phyloP scores from a whole-genome alignment of 164 flowering plant species.

The Piper longum region DNA sequence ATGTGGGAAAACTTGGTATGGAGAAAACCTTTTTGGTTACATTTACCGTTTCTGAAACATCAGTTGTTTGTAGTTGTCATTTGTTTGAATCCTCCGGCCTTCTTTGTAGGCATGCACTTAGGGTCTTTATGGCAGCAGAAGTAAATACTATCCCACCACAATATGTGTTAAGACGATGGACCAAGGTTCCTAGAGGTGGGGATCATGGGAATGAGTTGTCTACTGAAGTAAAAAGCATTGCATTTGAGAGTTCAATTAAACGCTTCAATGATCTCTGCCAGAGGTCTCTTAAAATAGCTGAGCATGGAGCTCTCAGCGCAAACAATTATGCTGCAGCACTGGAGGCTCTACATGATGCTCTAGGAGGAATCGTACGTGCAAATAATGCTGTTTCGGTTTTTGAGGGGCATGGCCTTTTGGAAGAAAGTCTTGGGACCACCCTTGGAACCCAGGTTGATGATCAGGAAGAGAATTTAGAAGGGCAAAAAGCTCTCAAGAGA shows the following conservation, averaged over 20 bases:
- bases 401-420: background rate
- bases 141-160: conserved; percentile 10
- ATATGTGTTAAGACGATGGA: conserved; percentile 35
- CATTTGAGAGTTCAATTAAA: conserved; percentile 16
- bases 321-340: conserved; percentile 32
- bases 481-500: conserved; percentile 2
- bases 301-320: conserved; percentile 35
- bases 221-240: conserved; percentile 11
- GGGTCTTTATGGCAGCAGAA: conserved; percentile 1
- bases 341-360: conserved; percentile 17
- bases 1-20: conserved; percentile 8
- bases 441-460: background rate
- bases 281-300: conserved; percentile 35
- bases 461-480: background rate
- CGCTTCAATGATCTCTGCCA: conserved; percentile 33
- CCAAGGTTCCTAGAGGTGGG: conserved; percentile 33
- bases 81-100: conserved; percentile 8
- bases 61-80: conserved; percentile 4
- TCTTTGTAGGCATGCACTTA: conserved; percentile 8
- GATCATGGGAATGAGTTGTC: conserved; percentile 14
- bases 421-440: background rate
- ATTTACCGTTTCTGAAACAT: background rate
- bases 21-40: conserved; percentile 1
- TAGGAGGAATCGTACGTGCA: conserved; percentile 4
- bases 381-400: background rate